Base-by-base conservation (phyloP, 2,329 filamentous ascomycete genomes). In the Thielaviopsis musarum region DNA sequence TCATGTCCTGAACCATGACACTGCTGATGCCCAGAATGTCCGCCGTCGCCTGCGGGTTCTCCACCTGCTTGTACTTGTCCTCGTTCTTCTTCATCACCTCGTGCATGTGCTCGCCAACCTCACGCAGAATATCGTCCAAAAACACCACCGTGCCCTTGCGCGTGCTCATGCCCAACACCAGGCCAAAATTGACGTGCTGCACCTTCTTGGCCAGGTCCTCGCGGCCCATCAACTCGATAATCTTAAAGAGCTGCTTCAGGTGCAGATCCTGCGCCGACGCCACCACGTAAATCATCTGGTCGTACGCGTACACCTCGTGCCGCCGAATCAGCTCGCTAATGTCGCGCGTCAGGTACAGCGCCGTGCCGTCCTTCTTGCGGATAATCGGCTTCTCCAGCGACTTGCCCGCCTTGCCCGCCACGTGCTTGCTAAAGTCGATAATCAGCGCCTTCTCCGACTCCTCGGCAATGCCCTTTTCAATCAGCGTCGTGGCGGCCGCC, bases 1-100 rank as follows among this genome's bases (percentile, higher is more conserved):
- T 87, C 89, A 97, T 95, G 69, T 97, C 93, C 72, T 97, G 91
- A 21, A 95, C 89, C 90, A 97, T 97, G 68, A 97, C 91, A 68
- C 87, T 86, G 64, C 87, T 91, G 69, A 97, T 96, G 64, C 91
- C 93, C 2, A 97, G 80, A 12, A 81, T 88, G 73, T 97, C 93
- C 62, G 93, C 90, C 10, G 84, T 87, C 59, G 81, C 79, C 59
- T 82, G 83, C 0, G 91, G 91, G 70, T 97, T 77, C 67, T 85
- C 87, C 21, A 98, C 85, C 72, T 96, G 90, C 60, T 82, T 74
- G 72, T 97, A 98, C 77, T 98, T 98, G 68, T 80, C 77, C 66
- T 87, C 79, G 71, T 97, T 97, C 75, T 85, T 86, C 72, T 76
- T 82, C 93, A 98, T 98, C 57, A 94, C 88, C 63, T 95, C 88